A percentile compares a stretch with the other conserved stretches of the same genome.
Conservation (phyloP, 2,329 filamentous ascomycete genomes). For the Colletotrichum chrysophilum region DNA sequence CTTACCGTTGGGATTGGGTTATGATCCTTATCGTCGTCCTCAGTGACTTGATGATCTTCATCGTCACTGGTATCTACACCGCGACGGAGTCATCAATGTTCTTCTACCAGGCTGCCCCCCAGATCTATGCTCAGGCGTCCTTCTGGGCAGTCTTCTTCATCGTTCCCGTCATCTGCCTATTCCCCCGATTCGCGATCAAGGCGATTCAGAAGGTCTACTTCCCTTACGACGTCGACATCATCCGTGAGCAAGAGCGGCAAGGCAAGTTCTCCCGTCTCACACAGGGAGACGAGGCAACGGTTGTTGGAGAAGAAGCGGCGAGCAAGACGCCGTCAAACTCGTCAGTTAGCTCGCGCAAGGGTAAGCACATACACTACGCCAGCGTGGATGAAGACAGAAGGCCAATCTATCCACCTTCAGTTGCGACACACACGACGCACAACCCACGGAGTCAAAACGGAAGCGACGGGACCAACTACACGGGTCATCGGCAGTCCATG, state of each 20-base stretch:
- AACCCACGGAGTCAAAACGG: slow-evolving; percentile 86
- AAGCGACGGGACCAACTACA: slow-evolving; percentile 93
- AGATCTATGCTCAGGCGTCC: slow-evolving; percentile 80
- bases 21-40: slow-evolving; percentile 82
- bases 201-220: slow-evolving; percentile 91
- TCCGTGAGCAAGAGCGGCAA: slow-evolving; percentile 86
- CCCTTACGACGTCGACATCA: slow-evolving; percentile 92
- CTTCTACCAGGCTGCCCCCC: slow-evolving; percentile 78
- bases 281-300: slow-evolving; percentile 29
- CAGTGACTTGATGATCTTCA: slow-evolving; percentile 87
- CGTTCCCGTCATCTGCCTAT: slow-evolving; percentile 80
- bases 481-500: slow-evolving; percentile 66
- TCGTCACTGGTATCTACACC: slow-evolving; percentile 92
- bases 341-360: slow-evolving; percentile 63
- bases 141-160: slow-evolving; percentile 89
- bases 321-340: slow-evolving; percentile 51
- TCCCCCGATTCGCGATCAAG: slow-evolving; percentile 89
- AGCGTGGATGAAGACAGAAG: slow-evolving; percentile 85
- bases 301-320: slow-evolving; percentile 24
- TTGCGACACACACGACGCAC: slow-evolving; percentile 80
- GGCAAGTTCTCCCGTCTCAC: slow-evolving; percentile 81
- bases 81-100: slow-evolving; percentile 37
- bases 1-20: slow-evolving; percentile 98
- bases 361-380: slow-evolving; percentile 62
- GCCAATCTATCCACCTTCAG: slow-evolving; percentile 92